Percentiles rank a stretch among this genome's conserved stretches.
Evolutionary conservation across 2,329 filamentous ascomycete species (phyloP).

Genomic region (Fusarium lateritium): DNA sequence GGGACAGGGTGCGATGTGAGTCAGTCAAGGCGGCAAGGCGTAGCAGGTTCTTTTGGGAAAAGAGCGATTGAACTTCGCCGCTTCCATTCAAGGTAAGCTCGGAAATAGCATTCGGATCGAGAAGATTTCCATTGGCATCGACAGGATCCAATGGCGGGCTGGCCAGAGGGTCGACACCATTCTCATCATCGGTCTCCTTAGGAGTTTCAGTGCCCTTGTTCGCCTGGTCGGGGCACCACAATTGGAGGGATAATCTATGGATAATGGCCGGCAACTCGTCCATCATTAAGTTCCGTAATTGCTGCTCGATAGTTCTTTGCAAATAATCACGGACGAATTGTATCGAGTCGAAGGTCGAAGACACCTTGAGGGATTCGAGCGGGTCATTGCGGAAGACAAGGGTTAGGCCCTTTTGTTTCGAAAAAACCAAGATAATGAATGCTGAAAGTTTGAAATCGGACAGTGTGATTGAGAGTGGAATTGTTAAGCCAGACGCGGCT

Average conservation of each 20-base stretch:
- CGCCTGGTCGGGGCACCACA: constrained; percentile 90
- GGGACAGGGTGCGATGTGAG: constrained; percentile 89
- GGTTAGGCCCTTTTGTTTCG: constrained; percentile 95
- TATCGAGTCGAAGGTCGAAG: constrained; percentile 98
- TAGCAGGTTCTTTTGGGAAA: constrained; percentile 94
- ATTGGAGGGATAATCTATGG: constrained; percentile 86
- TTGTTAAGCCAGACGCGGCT: constrained; percentile 91
- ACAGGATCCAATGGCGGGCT: constrained; percentile 86
- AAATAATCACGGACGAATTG: constrained; percentile 98
- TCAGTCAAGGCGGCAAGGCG: constrained; percentile 86
- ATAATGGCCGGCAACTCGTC: constrained; percentile 97
- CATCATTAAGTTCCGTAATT: constrained; percentile 95
- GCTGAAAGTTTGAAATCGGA: constrained; percentile 96
- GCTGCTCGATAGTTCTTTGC: constrained; percentile 94
- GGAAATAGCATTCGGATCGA: constrained; percentile 82
- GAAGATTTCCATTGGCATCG: constrained; percentile 81
- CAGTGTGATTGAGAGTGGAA: constrained; percentile 96
- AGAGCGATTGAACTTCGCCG: constrained; percentile 87
- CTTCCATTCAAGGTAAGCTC: constrained; percentile 84
- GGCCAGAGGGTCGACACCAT: constrained; percentile 83
- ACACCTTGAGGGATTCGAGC: constrained; percentile 97
- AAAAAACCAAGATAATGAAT: constrained; percentile 98
- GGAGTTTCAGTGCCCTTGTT: constrained; percentile 64
- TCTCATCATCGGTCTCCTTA: constrained; percentile 67
- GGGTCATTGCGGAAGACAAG: constrained; percentile 98